phyloP scores from a whole-genome alignment of 2,329 filamentous ascomycete species.

The Rutstroemia sp. region DNA sequence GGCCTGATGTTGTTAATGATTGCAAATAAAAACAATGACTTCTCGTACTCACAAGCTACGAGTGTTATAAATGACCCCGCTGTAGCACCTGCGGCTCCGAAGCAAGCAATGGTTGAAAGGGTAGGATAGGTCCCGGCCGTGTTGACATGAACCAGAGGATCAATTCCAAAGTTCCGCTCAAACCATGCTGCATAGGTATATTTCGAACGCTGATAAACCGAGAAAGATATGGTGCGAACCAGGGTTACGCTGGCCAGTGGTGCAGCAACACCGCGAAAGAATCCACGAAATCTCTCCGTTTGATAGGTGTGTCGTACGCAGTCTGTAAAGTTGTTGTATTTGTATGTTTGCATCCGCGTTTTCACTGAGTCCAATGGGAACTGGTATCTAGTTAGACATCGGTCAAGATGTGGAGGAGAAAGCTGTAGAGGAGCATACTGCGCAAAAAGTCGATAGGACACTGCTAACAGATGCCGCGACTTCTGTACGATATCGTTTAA shows the following conservation, averaged over 20 bases:
- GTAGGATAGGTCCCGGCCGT: constrained; percentile 64
- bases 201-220: constrained; percentile 72
- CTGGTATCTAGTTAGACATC: constrained; percentile 17
- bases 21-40: not conserved
- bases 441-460: constrained; percentile 67
- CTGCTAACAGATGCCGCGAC: constrained; percentile 72
- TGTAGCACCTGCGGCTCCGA: constrained; percentile 69
- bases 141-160: constrained; percentile 67
- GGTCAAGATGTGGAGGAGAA: not conserved
- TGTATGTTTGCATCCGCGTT: constrained; percentile 83
- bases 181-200: constrained; percentile 66
- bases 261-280: constrained; percentile 75
- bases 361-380: constrained; percentile 87
- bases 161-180: constrained; percentile 56
- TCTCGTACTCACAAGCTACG: constrained; percentile 56
- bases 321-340: constrained; percentile 65
- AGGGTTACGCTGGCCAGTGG: constrained; percentile 74
- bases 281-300: constrained; percentile 64
- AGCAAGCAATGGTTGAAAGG: constrained; percentile 65
- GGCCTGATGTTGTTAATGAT: constrained; percentile 40
- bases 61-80: constrained; percentile 74
- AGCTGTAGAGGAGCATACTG: constrained; percentile 36
- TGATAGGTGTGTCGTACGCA: constrained; percentile 71
- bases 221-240: constrained; percentile 71
- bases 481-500: constrained; percentile 74